Evolutionary conservation across 805 yeast species (phyloP).

Genomic region (Maudiozyma saulgeensis): DNA sequence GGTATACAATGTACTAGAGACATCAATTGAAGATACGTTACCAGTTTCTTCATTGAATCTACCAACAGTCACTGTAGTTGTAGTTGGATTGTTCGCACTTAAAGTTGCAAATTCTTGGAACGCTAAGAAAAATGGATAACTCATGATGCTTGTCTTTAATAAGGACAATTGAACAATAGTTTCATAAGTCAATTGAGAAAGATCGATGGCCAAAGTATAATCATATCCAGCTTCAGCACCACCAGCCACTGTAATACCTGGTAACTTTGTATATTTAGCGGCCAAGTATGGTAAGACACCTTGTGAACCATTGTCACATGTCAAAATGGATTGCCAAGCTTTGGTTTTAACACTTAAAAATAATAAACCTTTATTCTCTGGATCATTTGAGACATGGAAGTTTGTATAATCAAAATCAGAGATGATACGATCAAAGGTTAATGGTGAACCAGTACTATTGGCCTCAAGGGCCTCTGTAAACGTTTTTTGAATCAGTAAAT

Average conservation of each 20-base stretch:
- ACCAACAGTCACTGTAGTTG: conserved; percentile 8
- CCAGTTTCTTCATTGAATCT: conserved; percentile 14
- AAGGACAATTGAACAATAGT: conserved; percentile 59
- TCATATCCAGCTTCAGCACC: conserved; percentile 66
- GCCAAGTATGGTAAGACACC: conserved; percentile 17
- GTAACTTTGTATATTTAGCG: conserved; percentile 11
- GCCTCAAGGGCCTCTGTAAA: conserved; percentile 48
- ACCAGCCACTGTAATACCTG: conserved; percentile 16
- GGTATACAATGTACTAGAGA: conserved; percentile 23
- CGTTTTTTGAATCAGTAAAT: conserved; percentile 72
- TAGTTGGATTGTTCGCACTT: conserved; percentile 28
- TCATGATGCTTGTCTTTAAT: conserved; percentile 77
- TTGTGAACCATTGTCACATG: conserved; percentile 9
- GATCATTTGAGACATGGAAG: conserved; percentile 72
- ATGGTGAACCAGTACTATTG: conserved; percentile 17
- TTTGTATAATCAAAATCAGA: conserved; percentile 95
- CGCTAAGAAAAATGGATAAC: conserved; percentile 87
- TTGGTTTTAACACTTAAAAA: conserved; percentile 25
- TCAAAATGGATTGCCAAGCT: conserved; percentile 24
- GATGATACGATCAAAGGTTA: conserved; percentile 67
- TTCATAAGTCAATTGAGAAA: conserved; percentile 41
- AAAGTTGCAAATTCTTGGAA: conserved; percentile 69
- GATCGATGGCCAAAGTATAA: conserved; percentile 63
- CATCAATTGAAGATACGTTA: conserved; percentile 12
- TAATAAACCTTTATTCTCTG: conserved; percentile 41